Evolutionary conservation across 2,329 filamentous ascomycete genomes (phyloP).

Genomic region (Ustulina deusta): DNA sequence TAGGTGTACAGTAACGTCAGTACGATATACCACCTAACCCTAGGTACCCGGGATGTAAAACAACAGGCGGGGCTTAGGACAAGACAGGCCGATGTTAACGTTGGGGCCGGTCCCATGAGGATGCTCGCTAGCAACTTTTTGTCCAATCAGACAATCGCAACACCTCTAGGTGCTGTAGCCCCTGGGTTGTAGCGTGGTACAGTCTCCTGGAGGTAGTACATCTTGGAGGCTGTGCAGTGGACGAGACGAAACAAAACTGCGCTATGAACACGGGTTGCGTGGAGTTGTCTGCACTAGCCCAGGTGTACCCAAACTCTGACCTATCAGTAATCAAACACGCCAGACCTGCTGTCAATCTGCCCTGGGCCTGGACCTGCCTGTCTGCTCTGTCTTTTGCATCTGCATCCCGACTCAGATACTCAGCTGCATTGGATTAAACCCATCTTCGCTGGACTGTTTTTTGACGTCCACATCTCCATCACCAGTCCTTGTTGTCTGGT

Average conservation of each 20-base stretch:
- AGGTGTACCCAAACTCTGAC: background rate
- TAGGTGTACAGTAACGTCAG: background rate
- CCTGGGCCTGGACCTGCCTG: conserved; percentile 3
- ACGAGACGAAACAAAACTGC: conserved; percentile 32
- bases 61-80: conserved; percentile 19
- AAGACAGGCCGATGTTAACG: background rate
- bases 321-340: conserved; percentile 21
- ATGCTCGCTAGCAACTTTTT: background rate
- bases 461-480: conserved; percentile 18
- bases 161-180: conserved; percentile 17
- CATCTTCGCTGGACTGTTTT: conserved; percentile 6
- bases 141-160: conserved; percentile 28
- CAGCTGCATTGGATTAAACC: conserved; percentile 17
- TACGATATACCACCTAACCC: background rate
- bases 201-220: conserved; percentile 10
- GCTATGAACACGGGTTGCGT: conserved; percentile 7
- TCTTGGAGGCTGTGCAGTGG: conserved; percentile 37
- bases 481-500: conserved; percentile 5
- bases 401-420: conserved; percentile 33
- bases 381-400: conserved; percentile 31
- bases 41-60: conserved; percentile 11
- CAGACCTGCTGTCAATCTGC: conserved; percentile 17
- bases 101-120: conserved; percentile 10
- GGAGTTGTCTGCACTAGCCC: too few relatives aligned
- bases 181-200: conserved; percentile 13